Percentiles rank a stretch among this genome's conserved stretches.
These are phyloP conservation scores for Colletotrichum echinochloae DNA, from an alignment of 2,329 filamentous ascomycete genomes.

Conservation along the genomic window DNA sequence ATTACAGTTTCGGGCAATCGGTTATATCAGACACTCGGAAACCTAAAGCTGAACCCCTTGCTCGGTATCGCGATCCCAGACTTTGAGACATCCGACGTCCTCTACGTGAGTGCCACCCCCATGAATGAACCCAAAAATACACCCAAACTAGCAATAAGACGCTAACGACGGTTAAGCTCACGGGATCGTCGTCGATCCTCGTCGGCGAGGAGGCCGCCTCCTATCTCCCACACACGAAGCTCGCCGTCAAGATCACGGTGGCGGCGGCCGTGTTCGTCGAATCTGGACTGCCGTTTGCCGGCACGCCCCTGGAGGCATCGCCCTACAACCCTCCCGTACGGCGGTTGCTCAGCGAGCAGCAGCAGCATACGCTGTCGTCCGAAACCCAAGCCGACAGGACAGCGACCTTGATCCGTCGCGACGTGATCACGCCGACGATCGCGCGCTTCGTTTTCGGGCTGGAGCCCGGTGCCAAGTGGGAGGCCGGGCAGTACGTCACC, in stretches of 20 bases:
- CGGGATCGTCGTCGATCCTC: conserved; percentile 75
- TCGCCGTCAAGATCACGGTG: conserved; percentile 77
- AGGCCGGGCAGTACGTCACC: conserved; percentile 81
- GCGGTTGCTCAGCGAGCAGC: conserved; percentile 68
- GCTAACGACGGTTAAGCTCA: conserved; percentile 54
- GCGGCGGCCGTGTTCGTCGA: conserved; percentile 71
- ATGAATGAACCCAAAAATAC: not conserved
- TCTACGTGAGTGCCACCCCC: conserved; percentile 63
- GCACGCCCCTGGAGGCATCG: conserved; percentile 67
- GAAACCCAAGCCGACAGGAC: conserved; percentile 30
- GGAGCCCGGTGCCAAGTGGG: conserved; percentile 59
- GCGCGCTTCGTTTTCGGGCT: conserved; percentile 70
- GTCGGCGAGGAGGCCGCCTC: conserved; percentile 71
- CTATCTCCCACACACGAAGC: conserved; percentile 75
- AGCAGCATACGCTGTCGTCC: not conserved
- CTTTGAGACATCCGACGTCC: conserved; percentile 76
- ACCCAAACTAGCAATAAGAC: not conserved
- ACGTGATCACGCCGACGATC: conserved; percentile 73
- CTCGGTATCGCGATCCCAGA: conserved; percentile 81
- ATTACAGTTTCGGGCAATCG: conserved; percentile 77
- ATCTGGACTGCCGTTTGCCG: conserved; percentile 76
- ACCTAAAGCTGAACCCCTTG: conserved; percentile 73
- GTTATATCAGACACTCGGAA: conserved; percentile 86
- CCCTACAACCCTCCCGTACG: conserved; percentile 85
- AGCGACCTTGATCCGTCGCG: conserved; percentile 70